Conservation (phyloP, 495 filamentous ascomycete genomes). For the Parmelia sp. region DNA sequence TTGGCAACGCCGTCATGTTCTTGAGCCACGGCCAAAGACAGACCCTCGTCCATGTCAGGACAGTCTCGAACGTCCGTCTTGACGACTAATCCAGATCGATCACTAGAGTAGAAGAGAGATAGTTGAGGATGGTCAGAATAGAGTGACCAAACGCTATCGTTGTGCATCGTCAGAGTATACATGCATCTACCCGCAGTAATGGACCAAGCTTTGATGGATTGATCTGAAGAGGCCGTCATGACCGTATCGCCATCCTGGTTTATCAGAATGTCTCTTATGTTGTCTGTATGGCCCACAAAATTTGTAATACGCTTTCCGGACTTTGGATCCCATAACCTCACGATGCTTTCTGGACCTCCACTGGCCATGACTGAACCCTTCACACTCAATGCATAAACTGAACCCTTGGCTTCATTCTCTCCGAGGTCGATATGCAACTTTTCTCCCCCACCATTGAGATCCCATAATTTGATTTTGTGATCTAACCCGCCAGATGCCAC, state of each 20-base stretch:
- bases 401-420: slow-evolving; percentile 85
- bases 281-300: slow-evolving; percentile 97
- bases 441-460: slow-evolving; percentile 79
- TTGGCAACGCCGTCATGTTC: slow-evolving; percentile 87
- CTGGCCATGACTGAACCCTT: slow-evolving; percentile 74
- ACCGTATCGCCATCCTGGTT: slow-evolving; percentile 83
- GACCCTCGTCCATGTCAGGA: slow-evolving; percentile 78
- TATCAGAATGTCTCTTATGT: slow-evolving; percentile 82
- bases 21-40: slow-evolving; percentile 80
- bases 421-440: slow-evolving; percentile 76
- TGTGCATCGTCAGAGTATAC: slow-evolving; percentile 98
- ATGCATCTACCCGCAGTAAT: slow-evolving; percentile 89
- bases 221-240: slow-evolving; percentile 91
- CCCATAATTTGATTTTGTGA: slow-evolving; percentile 87
- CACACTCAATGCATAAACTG: slow-evolving; percentile 81
- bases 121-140: slow-evolving; percentile 82
- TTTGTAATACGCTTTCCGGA: slow-evolving; percentile 89
- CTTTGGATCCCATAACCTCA: slow-evolving; percentile 86
- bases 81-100: slow-evolving; percentile 82
- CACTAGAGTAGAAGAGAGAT: slow-evolving; percentile 87
- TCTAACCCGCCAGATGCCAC: slow-evolving; percentile 95
- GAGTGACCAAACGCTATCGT: slow-evolving; percentile 94
- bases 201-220: slow-evolving; percentile 97
- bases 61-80: slow-evolving; percentile 83
- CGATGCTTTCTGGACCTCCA: slow-evolving; percentile 89